These are phyloP conservation scores for Chloropicon primus DNA, from an alignment of 139 green algal species.

Conservation along the genomic window DNA sequence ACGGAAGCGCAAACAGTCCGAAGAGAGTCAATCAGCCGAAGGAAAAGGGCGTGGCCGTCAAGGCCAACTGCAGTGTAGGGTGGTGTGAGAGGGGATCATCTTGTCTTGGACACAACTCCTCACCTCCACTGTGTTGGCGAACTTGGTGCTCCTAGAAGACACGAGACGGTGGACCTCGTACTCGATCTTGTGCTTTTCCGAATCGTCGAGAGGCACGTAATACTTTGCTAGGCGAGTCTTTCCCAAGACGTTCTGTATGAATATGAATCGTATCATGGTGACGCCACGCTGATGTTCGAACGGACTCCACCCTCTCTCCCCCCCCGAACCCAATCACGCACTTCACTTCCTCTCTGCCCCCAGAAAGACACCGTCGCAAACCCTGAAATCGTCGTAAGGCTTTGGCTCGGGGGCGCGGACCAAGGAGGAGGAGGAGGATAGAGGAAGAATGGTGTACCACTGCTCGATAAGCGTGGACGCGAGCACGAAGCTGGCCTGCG, in stretches of 20 bases:
- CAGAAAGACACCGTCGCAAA: too few species aligned
- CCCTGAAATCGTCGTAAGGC: too few species aligned
- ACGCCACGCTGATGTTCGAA: background rate
- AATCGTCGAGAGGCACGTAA: slow-evolving; percentile 80
- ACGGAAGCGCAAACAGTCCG: too few species aligned
- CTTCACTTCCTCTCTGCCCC: background rate
- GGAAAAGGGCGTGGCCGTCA: too few species aligned
- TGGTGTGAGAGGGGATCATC: too few species aligned
- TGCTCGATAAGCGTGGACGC: slow-evolving; percentile 4
- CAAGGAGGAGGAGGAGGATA: too few species aligned
- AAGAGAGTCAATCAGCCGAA: too few species aligned
- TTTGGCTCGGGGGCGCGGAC: background rate
- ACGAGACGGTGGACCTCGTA: slow-evolving; percentile 90
- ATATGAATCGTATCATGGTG: slow-evolving; percentile 87
- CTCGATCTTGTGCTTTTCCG: slow-evolving; percentile 82
- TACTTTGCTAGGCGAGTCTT: slow-evolving; percentile 97
- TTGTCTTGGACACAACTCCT: too few species aligned
- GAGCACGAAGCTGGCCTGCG: background rate
- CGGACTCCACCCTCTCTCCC: background rate
- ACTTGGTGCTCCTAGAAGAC: slow-evolving; percentile 75
- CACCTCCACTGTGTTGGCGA: slow-evolving; percentile 69
- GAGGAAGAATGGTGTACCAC: slow-evolving; percentile 9
- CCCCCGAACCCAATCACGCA: background rate
- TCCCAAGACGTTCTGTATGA: slow-evolving; percentile 93
- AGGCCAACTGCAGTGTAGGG: too few species aligned